phyloP scores from a whole-genome alignment of 2,329 filamentous ascomycete species.

The Claviceps spartinae region DNA sequence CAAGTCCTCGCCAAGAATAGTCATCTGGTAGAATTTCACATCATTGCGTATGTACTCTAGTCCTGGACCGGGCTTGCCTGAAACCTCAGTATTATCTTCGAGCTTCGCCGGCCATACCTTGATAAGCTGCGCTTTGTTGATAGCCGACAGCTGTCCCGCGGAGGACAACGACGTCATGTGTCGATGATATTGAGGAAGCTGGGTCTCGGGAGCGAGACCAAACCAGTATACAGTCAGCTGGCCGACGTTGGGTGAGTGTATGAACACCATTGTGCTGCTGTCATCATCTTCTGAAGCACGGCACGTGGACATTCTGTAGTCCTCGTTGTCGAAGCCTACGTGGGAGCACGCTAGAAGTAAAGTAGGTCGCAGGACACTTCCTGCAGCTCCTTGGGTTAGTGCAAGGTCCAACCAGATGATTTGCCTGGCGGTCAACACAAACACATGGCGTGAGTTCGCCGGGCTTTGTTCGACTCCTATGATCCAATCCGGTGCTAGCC shows the following conservation, averaged over 20 bases:
- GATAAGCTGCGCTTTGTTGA: conserved; percentile 13
- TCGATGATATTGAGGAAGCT: conserved; percentile 24
- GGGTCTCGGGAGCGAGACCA: conserved; percentile 9
- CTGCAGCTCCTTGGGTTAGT: conserved; percentile 2
- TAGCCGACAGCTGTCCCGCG: conserved; percentile 1
- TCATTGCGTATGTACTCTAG: conserved; percentile 18
- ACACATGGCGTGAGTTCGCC: conserved; percentile 32
- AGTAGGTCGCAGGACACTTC: conserved; percentile 7
- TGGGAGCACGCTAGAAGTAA: conserved; percentile 19
- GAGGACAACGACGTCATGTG: conserved; percentile 18
- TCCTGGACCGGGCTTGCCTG: conserved; percentile 12
- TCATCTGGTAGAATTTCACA: conserved; percentile 34
- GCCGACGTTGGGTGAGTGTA: conserved; percentile 18
- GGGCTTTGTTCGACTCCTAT: conserved; percentile 41
- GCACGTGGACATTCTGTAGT: conserved; percentile 18
- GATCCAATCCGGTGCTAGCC: conserved; percentile 26
- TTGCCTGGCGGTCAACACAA: conserved; percentile 42
- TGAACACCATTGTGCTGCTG: conserved; percentile 18
- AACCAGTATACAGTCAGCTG: conserved; percentile 26
- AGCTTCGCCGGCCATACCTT: conserved; percentile 17
- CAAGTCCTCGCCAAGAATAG: conserved; percentile 27
- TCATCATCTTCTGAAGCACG: conserved; percentile 11
- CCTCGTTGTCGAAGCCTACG: conserved; percentile 12
- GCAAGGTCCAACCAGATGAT: conserved; percentile 35
- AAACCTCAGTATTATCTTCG: neutral